These are phyloP conservation scores for Colletotrichum orchidophilum DNA, from an alignment of 2,329 filamentous ascomycete species.

Conservation along the genomic window DNA sequence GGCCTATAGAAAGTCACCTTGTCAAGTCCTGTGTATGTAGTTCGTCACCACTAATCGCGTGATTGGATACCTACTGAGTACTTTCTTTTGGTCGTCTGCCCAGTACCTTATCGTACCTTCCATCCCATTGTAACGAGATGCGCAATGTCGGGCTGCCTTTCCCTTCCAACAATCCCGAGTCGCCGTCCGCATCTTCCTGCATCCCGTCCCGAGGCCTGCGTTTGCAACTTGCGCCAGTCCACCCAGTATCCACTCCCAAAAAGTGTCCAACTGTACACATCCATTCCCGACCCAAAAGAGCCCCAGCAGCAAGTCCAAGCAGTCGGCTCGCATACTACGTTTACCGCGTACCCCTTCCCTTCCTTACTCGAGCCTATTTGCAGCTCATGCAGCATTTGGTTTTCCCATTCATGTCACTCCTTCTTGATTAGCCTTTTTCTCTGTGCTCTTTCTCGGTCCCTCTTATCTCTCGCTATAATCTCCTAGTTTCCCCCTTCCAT, in stretches of 20 bases:
- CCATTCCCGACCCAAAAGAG: slow-evolving; percentile 4
- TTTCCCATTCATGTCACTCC: slow-evolving; percentile 27
- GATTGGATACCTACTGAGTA: background rate
- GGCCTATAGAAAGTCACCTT: slow-evolving; percentile 24
- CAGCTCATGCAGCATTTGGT: slow-evolving; percentile 20
- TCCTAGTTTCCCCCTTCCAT: background rate
- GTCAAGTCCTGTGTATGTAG: background rate
- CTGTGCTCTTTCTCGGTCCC: background rate
- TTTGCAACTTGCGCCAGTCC: background rate
- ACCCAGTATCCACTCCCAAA: background rate
- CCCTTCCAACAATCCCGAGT: background rate
- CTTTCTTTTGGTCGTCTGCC: background rate
- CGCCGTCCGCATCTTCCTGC: background rate
- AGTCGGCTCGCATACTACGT: slow-evolving; percentile 9
- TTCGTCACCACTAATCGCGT: background rate
- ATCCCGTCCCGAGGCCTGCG: background rate
- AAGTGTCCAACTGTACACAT: slow-evolving; percentile 5
- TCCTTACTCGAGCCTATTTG: slow-evolving; percentile 18
- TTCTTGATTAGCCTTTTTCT: slow-evolving; percentile 20
- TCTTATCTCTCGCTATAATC: background rate
- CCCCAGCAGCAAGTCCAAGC: background rate
- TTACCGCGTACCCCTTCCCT: background rate
- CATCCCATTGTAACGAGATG: background rate
- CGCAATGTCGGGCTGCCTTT: background rate
- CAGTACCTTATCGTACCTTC: too few species aligned